phyloP scores from a whole-genome alignment of 768 basidiomycete genomes.

The Russula virescens region DNA sequence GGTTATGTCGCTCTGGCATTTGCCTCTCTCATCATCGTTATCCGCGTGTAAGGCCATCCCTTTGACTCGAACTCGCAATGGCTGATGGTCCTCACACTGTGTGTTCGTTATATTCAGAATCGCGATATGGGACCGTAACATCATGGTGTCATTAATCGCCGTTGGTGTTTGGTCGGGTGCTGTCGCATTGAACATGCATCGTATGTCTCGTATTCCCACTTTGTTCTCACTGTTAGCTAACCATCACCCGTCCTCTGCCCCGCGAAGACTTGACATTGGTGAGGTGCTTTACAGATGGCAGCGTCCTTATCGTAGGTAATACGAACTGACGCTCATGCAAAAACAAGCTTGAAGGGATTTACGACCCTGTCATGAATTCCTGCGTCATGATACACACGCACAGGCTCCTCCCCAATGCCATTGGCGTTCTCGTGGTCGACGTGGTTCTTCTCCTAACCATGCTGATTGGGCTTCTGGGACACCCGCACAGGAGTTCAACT shows the following conservation, averaged over 20 bases:
- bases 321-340: neutral
- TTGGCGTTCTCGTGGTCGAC: neutral
- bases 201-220: neutral
- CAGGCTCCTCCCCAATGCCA: neutral
- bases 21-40: neutral
- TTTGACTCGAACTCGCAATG: no score
- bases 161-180: neutral
- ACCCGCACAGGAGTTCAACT: neutral
- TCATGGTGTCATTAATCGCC: neutral
- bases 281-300: neutral
- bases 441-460: neutral
- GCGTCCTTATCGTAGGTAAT: neutral
- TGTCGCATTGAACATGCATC: neutral
- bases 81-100: neutral
- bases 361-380: neutral
- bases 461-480: conserved; percentile 1
- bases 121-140: conserved; percentile 6
- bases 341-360: neutral
- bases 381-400: neutral
- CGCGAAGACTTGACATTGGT: conserved; percentile 8
- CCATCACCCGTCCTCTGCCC: neutral
- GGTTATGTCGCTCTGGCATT: neutral
- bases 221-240: neutral
- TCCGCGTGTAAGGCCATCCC: conserved; percentile 1
- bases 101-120: conserved; percentile 2